Percentiles rank a stretch among this genome's conserved stretches.
Evolutionary conservation across 305 asterid genomes (phyloP).

Genomic region (Solanum chacoense): DNA sequence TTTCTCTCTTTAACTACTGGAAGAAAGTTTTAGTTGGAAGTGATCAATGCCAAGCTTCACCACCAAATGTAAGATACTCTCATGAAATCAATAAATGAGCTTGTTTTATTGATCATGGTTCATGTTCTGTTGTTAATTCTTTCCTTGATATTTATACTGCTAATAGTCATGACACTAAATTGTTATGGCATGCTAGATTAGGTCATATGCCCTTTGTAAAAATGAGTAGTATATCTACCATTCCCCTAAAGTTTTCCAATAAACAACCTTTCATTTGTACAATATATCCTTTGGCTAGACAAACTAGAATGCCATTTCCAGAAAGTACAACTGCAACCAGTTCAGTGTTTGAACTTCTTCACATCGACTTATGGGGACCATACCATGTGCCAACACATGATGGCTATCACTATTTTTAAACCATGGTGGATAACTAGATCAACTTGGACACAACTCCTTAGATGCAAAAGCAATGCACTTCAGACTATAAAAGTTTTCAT

Average conservation of each 20-base stretch:
- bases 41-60: no score
- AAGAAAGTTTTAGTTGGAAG: no score
- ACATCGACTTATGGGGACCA: neutral
- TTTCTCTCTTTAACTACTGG: neutral
- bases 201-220: neutral
- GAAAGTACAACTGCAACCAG: neutral
- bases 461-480: no score
- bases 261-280: neutral
- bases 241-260: neutral
- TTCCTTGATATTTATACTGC: no score
- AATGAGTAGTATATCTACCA: neutral
- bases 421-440: neutral
- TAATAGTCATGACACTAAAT: neutral
- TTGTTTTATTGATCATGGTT: no score
- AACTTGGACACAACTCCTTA: no score
- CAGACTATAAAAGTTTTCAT: no score
- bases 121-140: no score
- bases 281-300: neutral
- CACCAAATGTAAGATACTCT: no score
- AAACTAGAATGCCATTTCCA: neutral
- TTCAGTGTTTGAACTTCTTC: neutral
- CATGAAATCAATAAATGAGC: no score
- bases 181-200: neutral
- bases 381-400: neutral
- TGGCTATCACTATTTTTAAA: neutral